Evolutionary conservation across 371 early-diverging fungal genomes (phyloP).

Genomic region (Choanephora cucurbitarum): DNA sequence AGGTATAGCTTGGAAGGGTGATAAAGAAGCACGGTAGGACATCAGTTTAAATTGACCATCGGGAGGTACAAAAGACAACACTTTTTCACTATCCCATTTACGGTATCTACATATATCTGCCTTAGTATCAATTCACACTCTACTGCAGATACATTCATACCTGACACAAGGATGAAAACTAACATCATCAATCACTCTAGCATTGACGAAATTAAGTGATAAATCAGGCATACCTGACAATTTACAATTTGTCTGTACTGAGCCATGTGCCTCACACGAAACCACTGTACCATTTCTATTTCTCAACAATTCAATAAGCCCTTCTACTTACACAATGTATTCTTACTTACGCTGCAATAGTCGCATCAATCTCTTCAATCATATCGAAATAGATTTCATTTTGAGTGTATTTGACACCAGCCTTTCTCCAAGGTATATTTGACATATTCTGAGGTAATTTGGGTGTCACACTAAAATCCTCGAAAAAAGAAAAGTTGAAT

Average conservation of each 20-base stretch:
- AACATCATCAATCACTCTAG: conserved; percentile 75
- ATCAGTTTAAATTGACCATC: conserved; percentile 90
- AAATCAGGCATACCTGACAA: conserved; percentile 92
- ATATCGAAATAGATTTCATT: conserved; percentile 95
- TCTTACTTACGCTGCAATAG: conserved; percentile 66
- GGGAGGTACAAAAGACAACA: conserved; percentile 91
- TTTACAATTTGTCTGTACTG: conserved; percentile 71
- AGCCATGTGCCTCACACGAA: conserved; percentile 80
- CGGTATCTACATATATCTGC: conserved; percentile 43
- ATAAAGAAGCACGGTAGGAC: conserved; percentile 74
- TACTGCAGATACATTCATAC: too few relatives aligned
- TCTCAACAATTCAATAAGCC: neutral
- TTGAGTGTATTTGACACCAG: conserved; percentile 85
- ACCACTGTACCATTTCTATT: conserved; percentile 70
- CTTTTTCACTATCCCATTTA: conserved; percentile 80
- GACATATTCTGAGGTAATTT: conserved; percentile 65
- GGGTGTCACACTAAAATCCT: conserved; percentile 50
- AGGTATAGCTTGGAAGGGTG: conserved; percentile 64
- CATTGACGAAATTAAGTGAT: conserved; percentile 72
- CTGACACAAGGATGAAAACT: conserved; percentile 92
- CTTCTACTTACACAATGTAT: neutral
- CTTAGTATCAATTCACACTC: too few relatives aligned
- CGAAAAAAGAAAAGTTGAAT: too few relatives aligned
- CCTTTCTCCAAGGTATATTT: conserved; percentile 81
- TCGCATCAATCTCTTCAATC: conserved; percentile 85